Conservation (phyloP, 345 rosid genomes). For the Acer yangbiense region DNA sequence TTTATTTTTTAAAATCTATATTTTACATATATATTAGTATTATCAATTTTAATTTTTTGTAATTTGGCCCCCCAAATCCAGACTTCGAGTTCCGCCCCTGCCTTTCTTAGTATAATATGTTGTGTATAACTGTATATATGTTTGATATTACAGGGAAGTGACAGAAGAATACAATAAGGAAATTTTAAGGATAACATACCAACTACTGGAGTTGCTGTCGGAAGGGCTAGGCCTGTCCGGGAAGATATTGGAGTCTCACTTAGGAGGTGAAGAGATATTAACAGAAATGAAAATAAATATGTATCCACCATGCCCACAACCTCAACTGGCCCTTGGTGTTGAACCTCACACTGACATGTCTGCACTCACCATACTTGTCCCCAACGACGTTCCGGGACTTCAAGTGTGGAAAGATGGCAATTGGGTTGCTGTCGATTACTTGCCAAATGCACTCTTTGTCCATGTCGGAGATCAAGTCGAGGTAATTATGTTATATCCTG, state of each 20-base stretch:
- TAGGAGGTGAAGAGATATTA: conserved; percentile 47
- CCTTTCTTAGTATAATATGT: neutral
- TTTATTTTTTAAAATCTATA: too few species aligned
- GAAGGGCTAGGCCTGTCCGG: conserved; percentile 46
- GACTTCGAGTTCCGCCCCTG: too few species aligned
- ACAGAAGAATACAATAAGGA: conserved; percentile 49
- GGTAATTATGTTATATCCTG: conserved; percentile 26
- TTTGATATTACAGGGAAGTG: conserved; percentile 37
- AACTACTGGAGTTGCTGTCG: conserved; percentile 42
- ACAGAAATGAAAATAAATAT: conserved; percentile 56
- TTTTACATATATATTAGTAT: too few species aligned
- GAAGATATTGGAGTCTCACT: conserved; percentile 20
- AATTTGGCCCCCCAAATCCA: too few species aligned
- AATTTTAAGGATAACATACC: conserved; percentile 30
- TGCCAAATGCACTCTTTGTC: conserved; percentile 43
- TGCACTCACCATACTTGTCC: conserved; percentile 51
- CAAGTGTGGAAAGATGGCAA: conserved; percentile 51
- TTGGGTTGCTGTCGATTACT: conserved; percentile 51
- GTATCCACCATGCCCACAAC: conserved; percentile 70
- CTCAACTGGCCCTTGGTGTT: conserved; percentile 56
- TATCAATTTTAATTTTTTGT: too few species aligned
- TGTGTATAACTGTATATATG: too few species aligned
- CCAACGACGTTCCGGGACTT: conserved; percentile 55
- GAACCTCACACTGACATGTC: conserved; percentile 67
- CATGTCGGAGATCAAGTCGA: conserved; percentile 57